These are phyloP conservation scores for Ampelocalamus luodianensis DNA, from an alignment of 176 grass and related monocot species.

Conservation along the genomic window DNA sequence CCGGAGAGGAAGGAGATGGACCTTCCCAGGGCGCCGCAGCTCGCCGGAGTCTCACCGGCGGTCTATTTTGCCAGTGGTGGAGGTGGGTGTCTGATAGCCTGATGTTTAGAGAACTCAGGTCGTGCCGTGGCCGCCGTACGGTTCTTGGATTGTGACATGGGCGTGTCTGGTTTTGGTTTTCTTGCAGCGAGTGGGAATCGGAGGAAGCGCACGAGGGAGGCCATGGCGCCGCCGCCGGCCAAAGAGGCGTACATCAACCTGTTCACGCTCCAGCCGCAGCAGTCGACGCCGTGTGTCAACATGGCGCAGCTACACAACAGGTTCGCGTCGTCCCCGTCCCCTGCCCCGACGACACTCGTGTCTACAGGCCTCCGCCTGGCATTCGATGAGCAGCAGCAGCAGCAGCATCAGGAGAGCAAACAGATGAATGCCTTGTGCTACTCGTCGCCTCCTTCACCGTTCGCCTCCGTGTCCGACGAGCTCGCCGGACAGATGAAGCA, in stretches of 20 bases:
- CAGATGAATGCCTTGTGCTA: conserved; percentile 42
- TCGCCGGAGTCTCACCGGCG: conserved; percentile 41
- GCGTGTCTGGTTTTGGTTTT: conserved; percentile 41
- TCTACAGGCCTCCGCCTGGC: conserved; percentile 85
- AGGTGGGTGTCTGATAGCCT: conserved; percentile 41
- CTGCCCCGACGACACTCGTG: conserved; percentile 46
- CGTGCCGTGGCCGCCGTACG: background rate
- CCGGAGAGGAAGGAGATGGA: conserved; percentile 66
- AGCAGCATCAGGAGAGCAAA: conserved; percentile 44
- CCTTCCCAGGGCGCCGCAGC: conserved; percentile 34
- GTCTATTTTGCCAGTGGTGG: conserved; percentile 52
- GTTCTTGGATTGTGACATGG: conserved; percentile 42
- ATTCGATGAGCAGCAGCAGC: conserved; percentile 70
- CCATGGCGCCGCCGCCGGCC: conserved; percentile 43
- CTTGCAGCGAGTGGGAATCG: conserved; percentile 51
- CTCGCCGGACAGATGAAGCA: conserved; percentile 63
- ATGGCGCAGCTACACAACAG: conserved; percentile 53
- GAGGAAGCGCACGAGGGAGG: conserved; percentile 57
- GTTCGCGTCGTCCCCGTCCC: conserved; percentile 47
- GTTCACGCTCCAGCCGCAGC: conserved; percentile 51
- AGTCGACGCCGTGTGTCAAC: conserved; percentile 44
- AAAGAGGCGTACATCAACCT: conserved; percentile 47
- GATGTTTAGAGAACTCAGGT: background rate
- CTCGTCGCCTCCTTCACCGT: conserved; percentile 32
- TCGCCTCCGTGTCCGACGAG: conserved; percentile 58